phyloP scores from a whole-genome alignment of 108 stramenopile species.

The Stephanodiscus triporus region DNA sequence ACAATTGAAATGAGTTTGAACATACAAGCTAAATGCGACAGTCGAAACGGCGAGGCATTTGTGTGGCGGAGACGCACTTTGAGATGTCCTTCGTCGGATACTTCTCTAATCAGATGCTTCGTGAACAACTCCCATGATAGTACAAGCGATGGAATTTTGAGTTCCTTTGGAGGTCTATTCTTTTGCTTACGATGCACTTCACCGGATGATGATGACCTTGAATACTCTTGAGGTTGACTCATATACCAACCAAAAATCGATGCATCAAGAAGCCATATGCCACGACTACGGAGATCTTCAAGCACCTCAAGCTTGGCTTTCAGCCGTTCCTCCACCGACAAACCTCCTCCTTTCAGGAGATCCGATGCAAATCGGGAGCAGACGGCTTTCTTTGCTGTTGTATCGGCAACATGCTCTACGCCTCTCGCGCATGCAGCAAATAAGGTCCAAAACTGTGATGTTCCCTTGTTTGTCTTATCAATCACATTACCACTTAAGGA shows the following conservation, averaged over 20 bases:
- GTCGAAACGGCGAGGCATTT: not conserved
- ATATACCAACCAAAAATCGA: conserved; percentile 58
- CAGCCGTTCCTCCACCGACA: conserved; percentile 36
- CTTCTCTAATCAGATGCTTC: conserved; percentile 50
- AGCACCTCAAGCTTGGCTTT: conserved; percentile 44
- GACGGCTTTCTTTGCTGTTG: conserved; percentile 8
- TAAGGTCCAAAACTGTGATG: conserved; percentile 56
- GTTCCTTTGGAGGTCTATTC: conserved; percentile 40
- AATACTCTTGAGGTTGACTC: conserved; percentile 27
- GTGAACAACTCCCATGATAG: conserved; percentile 50
- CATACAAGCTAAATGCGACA: not conserved
- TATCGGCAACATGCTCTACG: conserved; percentile 27
- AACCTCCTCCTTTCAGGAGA: conserved; percentile 35
- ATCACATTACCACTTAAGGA: conserved; percentile 10
- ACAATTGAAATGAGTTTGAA: not conserved
- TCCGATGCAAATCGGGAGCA: conserved; percentile 39
- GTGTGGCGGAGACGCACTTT: not conserved
- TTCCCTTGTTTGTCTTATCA: conserved; percentile 44
- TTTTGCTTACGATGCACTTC: conserved; percentile 42
- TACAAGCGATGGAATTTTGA: conserved; percentile 33
- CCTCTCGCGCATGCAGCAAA: conserved; percentile 47
- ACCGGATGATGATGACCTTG: conserved; percentile 26
- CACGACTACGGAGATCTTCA: conserved; percentile 33
- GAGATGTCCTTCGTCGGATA: conserved; percentile 41
- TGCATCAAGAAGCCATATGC: conserved; percentile 52